Evolutionary conservation across 805 yeast genomes (phyloP), one percentile per base, ranked within the genome.

Genomic region (Myxozyma kluyveri): DNA sequence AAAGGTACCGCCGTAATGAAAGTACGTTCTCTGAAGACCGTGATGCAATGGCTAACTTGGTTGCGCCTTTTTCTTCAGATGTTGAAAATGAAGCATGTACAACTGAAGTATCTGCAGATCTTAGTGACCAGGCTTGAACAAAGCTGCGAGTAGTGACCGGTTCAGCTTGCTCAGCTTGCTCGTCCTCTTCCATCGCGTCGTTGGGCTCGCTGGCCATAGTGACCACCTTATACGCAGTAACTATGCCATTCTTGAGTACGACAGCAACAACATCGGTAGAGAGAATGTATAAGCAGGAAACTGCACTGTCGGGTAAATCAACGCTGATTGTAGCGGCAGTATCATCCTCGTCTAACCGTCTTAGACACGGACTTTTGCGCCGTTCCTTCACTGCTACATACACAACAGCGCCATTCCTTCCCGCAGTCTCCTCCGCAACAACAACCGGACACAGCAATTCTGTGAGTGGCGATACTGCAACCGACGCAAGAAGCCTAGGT

Each of bases 381-480:
- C 56, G 43, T 39, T 54, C 59, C 12, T 50, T 26, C 10, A 54
- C 31, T 6, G 50, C 59, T 9, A 46, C 56, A 32, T 31, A 54
- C 14, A 43, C 56, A 21, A 29, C 45, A 10, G 47, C 47, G 3
- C 48, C 54, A 19, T 17, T 19, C 26, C 23, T n/a, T 7, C 44
- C 50, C 2, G 42, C 50, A 19, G n/a, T 19, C 18, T 19, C n/a
- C n/a, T 10, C 46, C 19, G 22, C 40, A 21, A 14, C 10, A 18
- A 51, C 32, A 2, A 39, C 54, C 2, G 60, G 57, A 45, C 60
- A 56, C 33, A 56, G 24, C 18, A 56, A 29, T 35, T 56, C 57
- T 2, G 59, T 46, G 24, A 56, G 41, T 5, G 60, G 60, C 22
- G 60, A 56, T 2, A 54, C 32, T 6, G 59, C 60, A 23, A 56